Conservation (phyloP, 805 yeast species). For the Ogataea angusta region DNA sequence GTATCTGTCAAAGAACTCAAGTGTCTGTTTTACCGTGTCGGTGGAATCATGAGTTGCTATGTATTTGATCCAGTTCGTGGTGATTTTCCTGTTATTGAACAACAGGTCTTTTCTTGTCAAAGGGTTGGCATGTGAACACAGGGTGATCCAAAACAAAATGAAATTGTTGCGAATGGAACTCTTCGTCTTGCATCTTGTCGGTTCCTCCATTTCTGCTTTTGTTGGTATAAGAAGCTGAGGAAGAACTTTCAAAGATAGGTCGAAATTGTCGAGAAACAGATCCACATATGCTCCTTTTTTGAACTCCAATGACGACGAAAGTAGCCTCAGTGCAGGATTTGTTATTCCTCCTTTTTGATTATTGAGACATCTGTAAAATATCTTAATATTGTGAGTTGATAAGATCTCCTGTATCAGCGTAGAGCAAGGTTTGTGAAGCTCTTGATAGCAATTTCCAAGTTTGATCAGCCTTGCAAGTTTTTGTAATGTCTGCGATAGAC, state of each 20-base stretch:
- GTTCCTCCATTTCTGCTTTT: constrained; percentile 41
- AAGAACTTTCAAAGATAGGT: constrained; percentile 57
- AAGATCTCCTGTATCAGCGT: constrained; percentile 49
- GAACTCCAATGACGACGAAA: constrained; percentile 49
- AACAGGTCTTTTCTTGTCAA: constrained; percentile 64
- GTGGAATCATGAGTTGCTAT: constrained; percentile 52
- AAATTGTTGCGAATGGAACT: constrained; percentile 56
- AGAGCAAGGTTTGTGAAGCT: constrained; percentile 27
- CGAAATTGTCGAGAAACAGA: constrained; percentile 63
- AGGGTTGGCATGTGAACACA: constrained; percentile 49
- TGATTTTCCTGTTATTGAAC: constrained; percentile 50
- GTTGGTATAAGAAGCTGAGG: constrained; percentile 60
- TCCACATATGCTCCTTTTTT: constrained; percentile 49
- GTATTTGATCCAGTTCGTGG: constrained; percentile 66
- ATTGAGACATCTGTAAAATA: constrained; percentile 64
- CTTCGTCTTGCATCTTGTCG: constrained; percentile 34
- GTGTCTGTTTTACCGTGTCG: constrained; percentile 36
- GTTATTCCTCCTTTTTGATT: constrained; percentile 55
- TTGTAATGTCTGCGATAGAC: constrained; percentile 43
- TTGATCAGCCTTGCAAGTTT: constrained; percentile 38
- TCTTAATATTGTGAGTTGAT: constrained; percentile 53
- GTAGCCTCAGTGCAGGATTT: constrained; percentile 56
- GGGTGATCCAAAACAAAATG: constrained; percentile 55
- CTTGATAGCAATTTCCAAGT: constrained; percentile 18
- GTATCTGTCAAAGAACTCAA: constrained; percentile 46